These are phyloP conservation scores for Thraustochytrium sp. DNA, from an alignment of 352 stramenopile species.

Conservation along the genomic window DNA sequence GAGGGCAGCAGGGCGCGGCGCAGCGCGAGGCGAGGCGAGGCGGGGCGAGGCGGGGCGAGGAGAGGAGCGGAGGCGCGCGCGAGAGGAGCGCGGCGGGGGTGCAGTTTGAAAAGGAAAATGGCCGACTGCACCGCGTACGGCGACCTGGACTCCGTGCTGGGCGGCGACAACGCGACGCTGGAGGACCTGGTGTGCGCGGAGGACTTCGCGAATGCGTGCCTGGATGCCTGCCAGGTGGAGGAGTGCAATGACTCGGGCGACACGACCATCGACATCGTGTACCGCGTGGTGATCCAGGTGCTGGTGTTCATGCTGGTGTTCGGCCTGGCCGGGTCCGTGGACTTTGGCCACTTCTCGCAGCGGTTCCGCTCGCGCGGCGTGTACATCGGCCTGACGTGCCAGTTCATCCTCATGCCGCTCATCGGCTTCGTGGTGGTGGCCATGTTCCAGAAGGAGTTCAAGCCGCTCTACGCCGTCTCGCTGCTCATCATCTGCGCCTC, in stretches of 20 bases:
- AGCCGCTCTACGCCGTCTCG: constrained; percentile 32
- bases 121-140: neutral
- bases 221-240: constrained; percentile 21
- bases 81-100: neutral
- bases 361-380: constrained; percentile 34
- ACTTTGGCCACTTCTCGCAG: constrained; percentile 37
- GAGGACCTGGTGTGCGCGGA: neutral
- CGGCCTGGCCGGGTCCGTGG: neutral
- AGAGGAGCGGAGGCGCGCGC: neutral
- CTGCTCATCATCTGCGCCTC: constrained; percentile 41
- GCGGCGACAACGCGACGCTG: neutral
- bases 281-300: neutral
- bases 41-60: neutral
- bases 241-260: constrained; percentile 20
- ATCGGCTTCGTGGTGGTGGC: constrained; percentile 40
- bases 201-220: neutral
- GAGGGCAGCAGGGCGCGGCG: too few relatives aligned
- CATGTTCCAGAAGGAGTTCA: constrained; percentile 5
- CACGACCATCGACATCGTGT: neutral
- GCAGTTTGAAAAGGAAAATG: neutral
- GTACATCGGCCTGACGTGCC: constrained; percentile 33
- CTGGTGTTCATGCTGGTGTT: constrained; percentile 12
- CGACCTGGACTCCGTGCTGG: neutral
- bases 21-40: too few relatives aligned
- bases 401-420: constrained; percentile 43